phyloP scores from a whole-genome alignment of 176 grass and related monocot genomes.

The Aegilops bicornis region DNA sequence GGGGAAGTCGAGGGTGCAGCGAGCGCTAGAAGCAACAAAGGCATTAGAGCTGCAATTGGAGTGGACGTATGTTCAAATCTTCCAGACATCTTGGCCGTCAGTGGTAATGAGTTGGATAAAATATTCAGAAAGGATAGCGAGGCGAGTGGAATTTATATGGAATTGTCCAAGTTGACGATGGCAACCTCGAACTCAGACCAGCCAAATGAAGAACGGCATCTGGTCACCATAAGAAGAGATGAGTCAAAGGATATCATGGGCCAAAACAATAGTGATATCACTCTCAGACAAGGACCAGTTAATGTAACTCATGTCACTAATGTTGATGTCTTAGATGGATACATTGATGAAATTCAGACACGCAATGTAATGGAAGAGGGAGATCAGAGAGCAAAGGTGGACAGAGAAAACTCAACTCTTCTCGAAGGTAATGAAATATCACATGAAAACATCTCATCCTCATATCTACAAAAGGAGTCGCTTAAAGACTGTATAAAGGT shows the following conservation, averaged over 20 bases:
- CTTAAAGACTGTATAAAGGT: background rate
- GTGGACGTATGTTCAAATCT: constrained; percentile 7
- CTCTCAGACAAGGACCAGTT: background rate
- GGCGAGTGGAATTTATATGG: background rate
- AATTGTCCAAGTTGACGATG: background rate
- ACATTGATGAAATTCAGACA: background rate
- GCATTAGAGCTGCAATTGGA: background rate
- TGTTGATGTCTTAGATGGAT: background rate
- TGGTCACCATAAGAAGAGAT: background rate
- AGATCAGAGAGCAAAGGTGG: background rate
- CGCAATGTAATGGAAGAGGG: background rate
- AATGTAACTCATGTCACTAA: background rate
- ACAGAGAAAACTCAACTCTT: background rate
- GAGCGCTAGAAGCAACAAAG: constrained; percentile 12
- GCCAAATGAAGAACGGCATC: background rate
- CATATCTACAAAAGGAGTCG: background rate
- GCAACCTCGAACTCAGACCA: background rate
- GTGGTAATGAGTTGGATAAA: background rate
- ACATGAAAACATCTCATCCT: background rate
- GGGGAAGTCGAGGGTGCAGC: background rate
- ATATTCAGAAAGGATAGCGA: background rate
- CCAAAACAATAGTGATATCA: background rate
- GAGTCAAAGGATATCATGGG: background rate
- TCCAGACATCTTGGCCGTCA: constrained; percentile 3
- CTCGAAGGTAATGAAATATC: background rate